These are phyloP conservation scores for Endoconidiophora polonica DNA, from an alignment of 2,329 filamentous ascomycete genomes.

Conservation along the genomic window DNA sequence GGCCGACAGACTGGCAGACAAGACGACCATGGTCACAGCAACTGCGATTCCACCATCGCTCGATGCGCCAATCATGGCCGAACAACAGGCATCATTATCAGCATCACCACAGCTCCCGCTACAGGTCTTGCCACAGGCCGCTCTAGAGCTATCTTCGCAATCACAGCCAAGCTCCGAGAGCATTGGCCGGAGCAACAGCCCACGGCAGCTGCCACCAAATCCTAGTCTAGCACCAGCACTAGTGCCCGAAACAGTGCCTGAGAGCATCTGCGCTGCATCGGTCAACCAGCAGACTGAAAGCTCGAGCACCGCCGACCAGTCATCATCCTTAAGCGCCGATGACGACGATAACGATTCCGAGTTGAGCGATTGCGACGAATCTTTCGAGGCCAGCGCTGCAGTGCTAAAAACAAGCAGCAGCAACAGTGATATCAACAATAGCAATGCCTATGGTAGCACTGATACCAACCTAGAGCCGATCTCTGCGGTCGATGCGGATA, in stretches of 20 bases:
- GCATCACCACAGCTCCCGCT: too few relatives aligned
- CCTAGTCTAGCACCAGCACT: background rate
- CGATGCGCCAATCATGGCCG: too few relatives aligned
- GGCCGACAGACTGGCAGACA: too few relatives aligned
- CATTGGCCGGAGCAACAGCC: background rate
- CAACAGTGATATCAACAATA: background rate
- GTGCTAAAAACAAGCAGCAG: background rate
- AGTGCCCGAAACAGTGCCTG: too few relatives aligned
- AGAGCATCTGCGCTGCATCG: background rate
- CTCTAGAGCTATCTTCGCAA: background rate
- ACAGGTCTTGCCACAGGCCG: background rate
- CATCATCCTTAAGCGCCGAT: background rate
- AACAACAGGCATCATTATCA: too few relatives aligned
- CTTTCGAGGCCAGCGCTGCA: constrained; percentile 24
- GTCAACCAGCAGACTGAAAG: background rate
- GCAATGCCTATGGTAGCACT: background rate
- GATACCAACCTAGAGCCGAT: background rate
- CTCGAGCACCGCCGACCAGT: background rate
- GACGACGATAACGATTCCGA: constrained; percentile 34
- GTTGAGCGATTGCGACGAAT: constrained; percentile 47
- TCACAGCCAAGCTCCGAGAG: background rate
- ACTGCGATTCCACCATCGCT: too few relatives aligned
- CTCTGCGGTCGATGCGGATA: background rate
- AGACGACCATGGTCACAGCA: too few relatives aligned
- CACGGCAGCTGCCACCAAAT: background rate